Percentiles rank a stretch among this genome's conserved stretches.
Conservation (phyloP, 352 stramenopile species). For the Pythium oligandrum region DNA sequence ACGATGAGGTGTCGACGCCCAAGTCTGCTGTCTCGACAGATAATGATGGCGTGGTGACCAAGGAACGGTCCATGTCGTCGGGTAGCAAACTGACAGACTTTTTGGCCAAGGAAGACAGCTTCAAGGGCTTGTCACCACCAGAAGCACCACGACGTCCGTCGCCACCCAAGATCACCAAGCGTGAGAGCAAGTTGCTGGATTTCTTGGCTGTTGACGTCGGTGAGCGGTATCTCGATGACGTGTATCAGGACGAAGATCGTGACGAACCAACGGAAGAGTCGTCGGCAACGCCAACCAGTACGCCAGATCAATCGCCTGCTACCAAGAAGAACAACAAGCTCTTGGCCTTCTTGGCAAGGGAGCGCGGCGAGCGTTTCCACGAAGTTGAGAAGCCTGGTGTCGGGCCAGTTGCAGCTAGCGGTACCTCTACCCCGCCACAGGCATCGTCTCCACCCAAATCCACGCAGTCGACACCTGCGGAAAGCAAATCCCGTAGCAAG, state of each 20-base stretch:
- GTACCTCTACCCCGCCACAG: conserved; percentile 19
- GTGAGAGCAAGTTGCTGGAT: conserved; percentile 64
- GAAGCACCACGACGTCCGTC: conserved; percentile 2
- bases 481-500: conserved; percentile 20
- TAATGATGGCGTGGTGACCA: neutral
- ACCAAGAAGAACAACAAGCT: conserved; percentile 43
- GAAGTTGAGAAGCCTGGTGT: conserved; percentile 14
- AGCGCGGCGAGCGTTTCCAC: conserved; percentile 43
- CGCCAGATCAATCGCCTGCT: conserved; percentile 9
- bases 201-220: conserved; percentile 71
- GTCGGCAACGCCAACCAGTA: conserved; percentile 17
- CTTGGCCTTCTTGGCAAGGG: conserved; percentile 50
- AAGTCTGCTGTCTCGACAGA: conserved; percentile 1
- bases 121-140: conserved; percentile 14
- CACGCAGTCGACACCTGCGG: neutral
- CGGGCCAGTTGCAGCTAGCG: neutral
- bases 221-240: conserved; percentile 58
- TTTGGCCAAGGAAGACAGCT: conserved; percentile 30
- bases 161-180: conserved; percentile 3
- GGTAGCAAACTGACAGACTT: conserved; percentile 42
- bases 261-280: conserved; percentile 20
- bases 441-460: conserved; percentile 8
- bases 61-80: conserved; percentile 1
- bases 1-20: conserved; percentile 24
- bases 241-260: conserved; percentile 63